phyloP scores from a whole-genome alignment of 2,329 filamentous ascomycete genomes.

The Paecilomyces niveus region DNA sequence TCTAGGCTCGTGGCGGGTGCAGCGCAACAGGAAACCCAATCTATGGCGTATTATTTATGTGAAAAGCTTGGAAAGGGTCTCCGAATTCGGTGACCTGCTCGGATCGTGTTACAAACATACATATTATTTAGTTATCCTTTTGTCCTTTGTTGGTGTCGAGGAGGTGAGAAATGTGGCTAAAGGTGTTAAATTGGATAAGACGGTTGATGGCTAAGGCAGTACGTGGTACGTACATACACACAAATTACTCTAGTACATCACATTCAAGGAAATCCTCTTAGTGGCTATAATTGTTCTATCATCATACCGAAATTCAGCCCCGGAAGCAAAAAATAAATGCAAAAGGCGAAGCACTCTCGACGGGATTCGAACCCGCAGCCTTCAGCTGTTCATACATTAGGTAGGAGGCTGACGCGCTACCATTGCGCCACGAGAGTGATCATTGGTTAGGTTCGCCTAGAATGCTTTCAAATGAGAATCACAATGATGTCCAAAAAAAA shows the following conservation, averaged over 20 bases:
- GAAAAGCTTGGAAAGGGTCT: neutral
- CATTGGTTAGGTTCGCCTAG: neutral
- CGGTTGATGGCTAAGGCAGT: neutral
- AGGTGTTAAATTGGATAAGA: neutral
- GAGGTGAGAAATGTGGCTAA: neutral
- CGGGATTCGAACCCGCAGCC: neutral
- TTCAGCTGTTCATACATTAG: neutral
- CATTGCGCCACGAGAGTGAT: neutral
- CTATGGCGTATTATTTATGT: neutral
- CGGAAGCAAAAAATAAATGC: neutral
- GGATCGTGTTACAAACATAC: neutral
- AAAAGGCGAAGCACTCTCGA: neutral
- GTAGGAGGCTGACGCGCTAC: neutral
- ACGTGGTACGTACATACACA: neutral
- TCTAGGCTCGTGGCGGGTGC: neutral
- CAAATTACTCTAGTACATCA: no score
- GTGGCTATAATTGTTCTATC: no score
- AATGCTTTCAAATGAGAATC: no score
- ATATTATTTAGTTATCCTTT: neutral
- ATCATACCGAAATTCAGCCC: neutral
- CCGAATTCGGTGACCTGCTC: neutral
- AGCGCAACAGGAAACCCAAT: neutral
- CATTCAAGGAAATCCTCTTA: no score
- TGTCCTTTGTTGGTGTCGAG: neutral
- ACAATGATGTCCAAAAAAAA: no score